Base-by-base conservation (phyloP, 1,139 yeast genomes). In the Yamadazyma sp. region DNA sequence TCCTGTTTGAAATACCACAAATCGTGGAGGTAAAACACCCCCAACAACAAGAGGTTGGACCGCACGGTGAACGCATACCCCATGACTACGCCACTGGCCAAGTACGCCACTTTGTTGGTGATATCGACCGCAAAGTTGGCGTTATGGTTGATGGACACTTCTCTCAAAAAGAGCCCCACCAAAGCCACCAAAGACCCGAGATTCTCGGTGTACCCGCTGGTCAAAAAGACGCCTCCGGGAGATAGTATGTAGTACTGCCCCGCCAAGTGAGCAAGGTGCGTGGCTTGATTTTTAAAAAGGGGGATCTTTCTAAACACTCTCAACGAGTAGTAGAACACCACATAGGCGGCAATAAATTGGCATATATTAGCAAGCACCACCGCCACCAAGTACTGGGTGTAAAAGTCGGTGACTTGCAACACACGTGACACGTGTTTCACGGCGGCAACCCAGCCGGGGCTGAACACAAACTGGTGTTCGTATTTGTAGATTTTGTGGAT, bases 391-490 rank as follows among this genome's bases (percentile, higher is more conserved):
- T 81, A 60, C 23, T 68, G 65, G 25, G 53, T 49, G 52, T 80
- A 80, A 38, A 78, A 64, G 40, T 61, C 60, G 37, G 58, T 55
- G 6, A 47, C 33, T 6, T 50, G 53, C 28, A 12, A 3, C 8
- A 25, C 2, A 48, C 30, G 1, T 59, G 57, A 1, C 20, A 54
- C 16, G 24, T 33, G 41, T 33, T 62, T 58, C 16, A 87, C 20
- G 10, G 23, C 15, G 3, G 10, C 15, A 66, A 85, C 73, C 95
- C 96, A 89, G 3, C 79, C 59, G 6, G 87, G 85, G 29, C 95
- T 82, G 57, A 88, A 92, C 7, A 95, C 97, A 73, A 80, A 86
- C 61, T 88, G 95, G 57, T 92, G 96, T 57, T 92, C 97, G 59
- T 71, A 89, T 26, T 59, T 57, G 21, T 73, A 62, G 0, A 73